Conservation (phyloP, 257 asterid species). For the Primulina huaijiensis region DNA sequence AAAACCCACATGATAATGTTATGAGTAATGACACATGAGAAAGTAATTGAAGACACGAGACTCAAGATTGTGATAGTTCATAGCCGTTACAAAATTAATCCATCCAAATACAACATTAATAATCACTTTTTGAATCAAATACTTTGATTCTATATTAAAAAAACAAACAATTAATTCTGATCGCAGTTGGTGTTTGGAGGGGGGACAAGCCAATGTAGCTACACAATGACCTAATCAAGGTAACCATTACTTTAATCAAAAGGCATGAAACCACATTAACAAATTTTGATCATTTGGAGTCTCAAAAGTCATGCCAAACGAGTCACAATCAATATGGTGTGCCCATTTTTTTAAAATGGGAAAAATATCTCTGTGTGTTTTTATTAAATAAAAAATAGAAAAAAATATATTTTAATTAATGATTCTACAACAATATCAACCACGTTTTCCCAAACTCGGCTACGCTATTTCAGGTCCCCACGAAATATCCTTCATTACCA, state of each 20-base stretch:
- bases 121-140: too few relatives aligned
- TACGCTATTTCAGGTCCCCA: slow-evolving; percentile 26
- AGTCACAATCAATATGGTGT: slow-evolving; percentile 8
- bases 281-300: slow-evolving; percentile 13
- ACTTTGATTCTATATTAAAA: too few relatives aligned
- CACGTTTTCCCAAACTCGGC: not conserved
- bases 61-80: too few relatives aligned
- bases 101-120: too few relatives aligned
- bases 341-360: not conserved
- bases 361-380: too few relatives aligned
- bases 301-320: slow-evolving; percentile 22
- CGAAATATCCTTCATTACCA: slow-evolving; percentile 37
- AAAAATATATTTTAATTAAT: too few relatives aligned
- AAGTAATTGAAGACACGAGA: too few relatives aligned
- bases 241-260: not conserved
- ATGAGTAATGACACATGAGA: too few relatives aligned
- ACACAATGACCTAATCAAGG: slow-evolving; percentile 1
- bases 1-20: too few relatives aligned
- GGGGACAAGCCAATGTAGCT: not conserved
- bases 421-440: not conserved
- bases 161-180: too few relatives aligned
- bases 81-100: too few relatives aligned
- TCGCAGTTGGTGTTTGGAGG: not conserved
- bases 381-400: too few relatives aligned
- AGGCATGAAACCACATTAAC: not conserved